Conservation (phyloP, 1,284 basidiomycete species). For the Mycena sp. region DNA sequence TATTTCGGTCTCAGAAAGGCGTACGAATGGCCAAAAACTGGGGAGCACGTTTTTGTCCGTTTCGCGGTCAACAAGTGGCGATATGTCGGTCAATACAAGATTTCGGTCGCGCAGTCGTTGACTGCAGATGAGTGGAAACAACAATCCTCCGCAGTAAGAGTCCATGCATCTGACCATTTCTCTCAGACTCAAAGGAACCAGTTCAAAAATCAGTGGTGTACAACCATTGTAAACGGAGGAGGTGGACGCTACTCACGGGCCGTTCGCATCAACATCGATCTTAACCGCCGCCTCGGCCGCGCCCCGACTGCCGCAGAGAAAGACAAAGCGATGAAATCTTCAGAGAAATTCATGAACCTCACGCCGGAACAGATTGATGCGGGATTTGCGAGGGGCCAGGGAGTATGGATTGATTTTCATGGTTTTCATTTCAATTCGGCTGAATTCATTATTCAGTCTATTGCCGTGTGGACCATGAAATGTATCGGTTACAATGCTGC, state of each 20-base stretch:
- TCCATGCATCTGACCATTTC: too few species aligned
- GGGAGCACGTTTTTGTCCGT: not conserved
- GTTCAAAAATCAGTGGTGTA: not conserved
- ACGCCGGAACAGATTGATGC: not conserved
- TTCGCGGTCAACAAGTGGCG: not conserved
- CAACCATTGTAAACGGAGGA: not conserved
- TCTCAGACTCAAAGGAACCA: not conserved
- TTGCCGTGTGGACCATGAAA: slow-evolving; percentile 19
- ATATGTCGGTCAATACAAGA: not conserved
- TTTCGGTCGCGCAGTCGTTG: not conserved
- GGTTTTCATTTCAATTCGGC: too few species aligned
- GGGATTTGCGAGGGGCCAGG: not conserved
- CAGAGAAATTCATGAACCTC: not conserved
- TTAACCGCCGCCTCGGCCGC: not conserved
- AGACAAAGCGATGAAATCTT: not conserved
- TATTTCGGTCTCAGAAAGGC: not conserved
- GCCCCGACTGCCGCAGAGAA: not conserved
- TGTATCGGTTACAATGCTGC: slow-evolving; percentile 11
- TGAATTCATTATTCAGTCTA: not conserved
- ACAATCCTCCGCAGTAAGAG: not conserved
- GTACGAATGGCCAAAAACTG: not conserved
- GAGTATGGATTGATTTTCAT: not conserved
- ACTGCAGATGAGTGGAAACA: not conserved
- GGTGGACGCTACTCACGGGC: not conserved
- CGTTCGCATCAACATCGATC: not conserved